Percentiles rank a stretch among this genome's conserved stretches.
These are phyloP conservation scores for Cercospora zeae-maydis DNA, from an alignment of 2,329 filamentous ascomycete genomes.

Conservation along the genomic window DNA sequence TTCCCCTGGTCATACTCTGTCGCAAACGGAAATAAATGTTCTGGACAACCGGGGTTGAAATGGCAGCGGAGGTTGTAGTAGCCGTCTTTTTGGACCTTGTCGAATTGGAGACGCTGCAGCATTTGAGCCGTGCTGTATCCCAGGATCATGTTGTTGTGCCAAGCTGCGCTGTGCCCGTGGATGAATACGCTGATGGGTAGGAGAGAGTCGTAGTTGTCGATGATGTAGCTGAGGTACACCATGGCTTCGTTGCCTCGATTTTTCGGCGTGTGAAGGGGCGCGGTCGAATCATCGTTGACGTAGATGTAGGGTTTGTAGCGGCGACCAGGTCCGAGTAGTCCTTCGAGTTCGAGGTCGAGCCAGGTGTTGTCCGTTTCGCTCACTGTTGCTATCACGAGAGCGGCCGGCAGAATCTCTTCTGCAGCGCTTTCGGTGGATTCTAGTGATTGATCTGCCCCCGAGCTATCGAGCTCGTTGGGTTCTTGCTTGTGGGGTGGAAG, in stretches of 20 bases:
- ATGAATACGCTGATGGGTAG: slow-evolving; percentile 59
- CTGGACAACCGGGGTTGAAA: slow-evolving; percentile 55
- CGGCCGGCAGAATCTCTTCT: background rate
- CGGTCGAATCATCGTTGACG: slow-evolving; percentile 30
- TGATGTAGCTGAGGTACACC: slow-evolving; percentile 59
- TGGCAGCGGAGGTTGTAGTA: slow-evolving; percentile 53
- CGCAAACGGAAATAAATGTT: slow-evolving; percentile 50
- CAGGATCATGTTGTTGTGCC: slow-evolving; percentile 56
- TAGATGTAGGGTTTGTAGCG: slow-evolving; percentile 21
- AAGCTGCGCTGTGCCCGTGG: slow-evolving; percentile 57
- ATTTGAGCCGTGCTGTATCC: slow-evolving; percentile 46
- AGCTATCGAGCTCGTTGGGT: background rate
- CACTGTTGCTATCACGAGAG: slow-evolving; percentile 22
- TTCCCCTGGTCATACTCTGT: slow-evolving; percentile 38
- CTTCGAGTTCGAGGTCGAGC: slow-evolving; percentile 21
- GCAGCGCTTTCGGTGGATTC: background rate
- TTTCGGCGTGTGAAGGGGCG: slow-evolving; percentile 49
- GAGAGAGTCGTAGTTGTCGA: slow-evolving; percentile 58
- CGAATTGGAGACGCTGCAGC: slow-evolving; percentile 44
- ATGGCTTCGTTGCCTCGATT: slow-evolving; percentile 63
- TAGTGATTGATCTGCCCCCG: background rate
- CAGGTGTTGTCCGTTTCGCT: slow-evolving; percentile 17
- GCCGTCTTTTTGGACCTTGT: slow-evolving; percentile 44
- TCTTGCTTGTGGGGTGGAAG: background rate
- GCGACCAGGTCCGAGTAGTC: slow-evolving; percentile 13